phyloP scores from a whole-genome alignment of 192 early-diverging fungal genomes.

The Backusella westeae region DNA sequence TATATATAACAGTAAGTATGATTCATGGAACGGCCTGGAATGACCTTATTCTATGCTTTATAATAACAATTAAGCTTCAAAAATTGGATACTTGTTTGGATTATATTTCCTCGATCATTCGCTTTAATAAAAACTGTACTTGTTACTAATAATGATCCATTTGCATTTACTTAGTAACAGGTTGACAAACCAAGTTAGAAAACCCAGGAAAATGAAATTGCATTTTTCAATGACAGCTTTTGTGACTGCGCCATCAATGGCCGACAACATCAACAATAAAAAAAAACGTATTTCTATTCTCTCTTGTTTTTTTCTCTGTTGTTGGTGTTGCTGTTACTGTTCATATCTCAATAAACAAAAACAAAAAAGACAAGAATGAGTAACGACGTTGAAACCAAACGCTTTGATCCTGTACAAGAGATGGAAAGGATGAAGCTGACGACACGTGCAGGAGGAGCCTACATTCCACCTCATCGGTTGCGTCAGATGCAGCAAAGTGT shows the following conservation, averaged over 20 bases:
- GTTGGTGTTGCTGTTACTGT: background rate
- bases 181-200: too few species aligned
- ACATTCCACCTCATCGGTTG: constrained; percentile 83
- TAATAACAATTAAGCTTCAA: too few species aligned
- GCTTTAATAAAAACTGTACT: too few species aligned
- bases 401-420: constrained; percentile 39
- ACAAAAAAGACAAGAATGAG: constrained; percentile 7
- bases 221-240: background rate
- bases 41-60: too few species aligned
- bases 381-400: constrained; percentile 8
- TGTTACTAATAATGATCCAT: too few species aligned
- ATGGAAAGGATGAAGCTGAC: constrained; percentile 38
- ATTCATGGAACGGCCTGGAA: too few species aligned
- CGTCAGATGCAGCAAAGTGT: constrained; percentile 71
- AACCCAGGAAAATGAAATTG: background rate
- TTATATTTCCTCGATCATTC: too few species aligned
- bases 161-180: too few species aligned
- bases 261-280: background rate
- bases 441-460: constrained; percentile 69
- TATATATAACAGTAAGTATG: too few species aligned
- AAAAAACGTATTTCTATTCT: background rate
- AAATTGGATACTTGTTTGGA: too few species aligned
- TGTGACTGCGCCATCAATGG: background rate
- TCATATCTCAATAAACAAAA: background rate
- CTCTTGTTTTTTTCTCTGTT: background rate